phyloP scores from a whole-genome alignment of 768 basidiomycete genomes.

The Leucocoprinus leucothites region DNA sequence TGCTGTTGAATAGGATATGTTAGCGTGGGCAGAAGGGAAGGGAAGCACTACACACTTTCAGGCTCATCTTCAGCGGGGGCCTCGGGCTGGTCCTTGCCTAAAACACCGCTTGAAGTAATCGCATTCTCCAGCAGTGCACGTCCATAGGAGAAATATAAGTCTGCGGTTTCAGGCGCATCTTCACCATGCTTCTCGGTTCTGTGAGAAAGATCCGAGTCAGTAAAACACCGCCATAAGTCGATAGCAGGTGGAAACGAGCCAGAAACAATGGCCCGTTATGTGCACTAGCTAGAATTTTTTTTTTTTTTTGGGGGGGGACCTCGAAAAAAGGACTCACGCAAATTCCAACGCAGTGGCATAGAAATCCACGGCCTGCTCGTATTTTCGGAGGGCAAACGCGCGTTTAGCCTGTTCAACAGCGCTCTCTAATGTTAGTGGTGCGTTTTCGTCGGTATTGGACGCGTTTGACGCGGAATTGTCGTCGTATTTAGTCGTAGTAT shows the following conservation, averaged over 20 bases:
- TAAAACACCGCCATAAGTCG: conserved; percentile 1
- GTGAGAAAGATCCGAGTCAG: conserved; percentile 1
- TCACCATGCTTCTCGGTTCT: conserved; percentile 79
- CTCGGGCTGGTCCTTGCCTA: conserved; percentile 82
- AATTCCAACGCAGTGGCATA: conserved; percentile 84
- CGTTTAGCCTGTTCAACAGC: conserved; percentile 79
- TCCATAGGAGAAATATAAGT: conserved; percentile 88
- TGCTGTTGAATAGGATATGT: conserved; percentile 21
- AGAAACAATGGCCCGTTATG: conserved; percentile 6
- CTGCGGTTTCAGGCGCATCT: conserved; percentile 78
- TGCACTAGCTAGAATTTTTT: no score
- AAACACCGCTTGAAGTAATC: conserved; percentile 78
- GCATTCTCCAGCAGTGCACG: conserved; percentile 93
- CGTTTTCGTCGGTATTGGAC: conserved; percentile 15
- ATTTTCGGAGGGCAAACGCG: conserved; percentile 85
- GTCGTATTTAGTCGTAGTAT: conserved; percentile 6
- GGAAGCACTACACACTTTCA: conserved; percentile 21
- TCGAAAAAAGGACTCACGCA: conserved; percentile 58
- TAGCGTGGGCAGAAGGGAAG: conserved; percentile 7
- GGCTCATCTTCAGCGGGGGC: conserved; percentile 43
- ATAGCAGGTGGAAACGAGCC: conserved; percentile 7
- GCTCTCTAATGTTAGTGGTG: conserved; percentile 42
- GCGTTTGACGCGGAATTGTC: conserved; percentile 23
- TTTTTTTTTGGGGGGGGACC: no score
- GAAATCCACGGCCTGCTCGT: conserved; percentile 79